Conservation (phyloP, 1,284 basidiomycete species). For the Pholiota adiposa region DNA sequence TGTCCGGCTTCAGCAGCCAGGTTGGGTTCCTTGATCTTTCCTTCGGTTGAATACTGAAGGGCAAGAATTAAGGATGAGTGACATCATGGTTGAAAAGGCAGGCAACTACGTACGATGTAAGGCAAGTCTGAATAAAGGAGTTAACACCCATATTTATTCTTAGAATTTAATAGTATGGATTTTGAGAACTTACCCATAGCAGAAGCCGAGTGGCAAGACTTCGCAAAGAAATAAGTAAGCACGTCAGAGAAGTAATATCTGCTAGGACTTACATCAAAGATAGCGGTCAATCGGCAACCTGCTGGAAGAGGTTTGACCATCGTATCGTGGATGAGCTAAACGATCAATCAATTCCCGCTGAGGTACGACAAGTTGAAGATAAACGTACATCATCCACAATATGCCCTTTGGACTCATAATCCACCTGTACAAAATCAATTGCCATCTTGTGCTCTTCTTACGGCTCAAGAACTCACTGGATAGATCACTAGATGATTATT, state of each 20-base stretch:
- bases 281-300: constrained; percentile 87
- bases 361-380: background rate
- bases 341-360: background rate
- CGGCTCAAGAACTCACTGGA: constrained; percentile 46
- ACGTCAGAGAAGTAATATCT: background rate
- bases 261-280: constrained; percentile 71
- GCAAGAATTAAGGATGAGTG: background rate
- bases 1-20: constrained; percentile 78
- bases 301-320: constrained; percentile 78
- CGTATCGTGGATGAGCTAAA: constrained; percentile 69
- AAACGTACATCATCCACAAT: constrained; percentile 83
- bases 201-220: constrained; percentile 75
- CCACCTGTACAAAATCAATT: constrained; percentile 45
- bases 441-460: background rate
- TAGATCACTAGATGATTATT: constrained; percentile 67
- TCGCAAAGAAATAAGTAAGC: constrained; percentile 3
- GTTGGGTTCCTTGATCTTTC: constrained; percentile 93
- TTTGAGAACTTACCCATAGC: constrained; percentile 51
- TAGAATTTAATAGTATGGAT: too few species aligned
- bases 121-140: constrained; percentile 51
- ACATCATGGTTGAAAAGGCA: background rate
- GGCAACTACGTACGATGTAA: constrained; percentile 53
- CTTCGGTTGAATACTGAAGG: constrained; percentile 86
- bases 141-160: too few species aligned
- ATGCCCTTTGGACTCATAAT: constrained; percentile 72